A percentile compares a stretch with the other conserved stretches of the same genome.
phyloP scores from a whole-genome alignment of 2,329 filamentous ascomycete species.

The Penicillium sp. region DNA sequence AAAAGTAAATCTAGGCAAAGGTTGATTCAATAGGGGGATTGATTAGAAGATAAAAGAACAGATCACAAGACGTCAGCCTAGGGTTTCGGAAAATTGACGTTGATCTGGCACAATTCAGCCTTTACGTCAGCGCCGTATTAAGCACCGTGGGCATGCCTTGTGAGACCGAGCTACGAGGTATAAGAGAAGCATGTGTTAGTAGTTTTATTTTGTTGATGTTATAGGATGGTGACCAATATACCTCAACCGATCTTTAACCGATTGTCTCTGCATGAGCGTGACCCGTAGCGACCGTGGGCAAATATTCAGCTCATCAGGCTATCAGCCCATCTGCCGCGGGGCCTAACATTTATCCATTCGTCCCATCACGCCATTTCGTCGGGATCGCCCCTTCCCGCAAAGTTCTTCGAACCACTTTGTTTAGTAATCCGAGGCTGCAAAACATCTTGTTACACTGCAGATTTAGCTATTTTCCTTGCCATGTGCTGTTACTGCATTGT shows the following conservation, averaged over 20 bases:
- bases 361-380: slow-evolving; percentile 25
- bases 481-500: background rate
- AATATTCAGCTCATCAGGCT: background rate
- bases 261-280: background rate
- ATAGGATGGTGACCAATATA: background rate
- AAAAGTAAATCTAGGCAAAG: background rate
- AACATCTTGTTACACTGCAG: slow-evolving; percentile 18
- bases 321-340: slow-evolving; percentile 4
- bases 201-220: background rate
- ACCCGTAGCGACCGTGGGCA: background rate
- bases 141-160: background rate
- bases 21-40: background rate
- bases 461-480: background rate
- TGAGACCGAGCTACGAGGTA: background rate
- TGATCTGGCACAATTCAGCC: slow-evolving; percentile 7
- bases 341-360: slow-evolving; percentile 16
- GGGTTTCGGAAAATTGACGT: background rate
- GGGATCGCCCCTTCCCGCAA: slow-evolving; percentile 24
- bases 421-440: slow-evolving; percentile 17
- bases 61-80: background rate
- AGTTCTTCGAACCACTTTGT: slow-evolving; percentile 13
- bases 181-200: background rate
- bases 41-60: background rate
- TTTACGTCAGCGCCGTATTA: slow-evolving; percentile 24
- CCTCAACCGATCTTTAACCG: background rate